Evolutionary conservation across 2,329 filamentous ascomycete genomes (phyloP).

Genomic region (Polychaeton citri): DNA sequence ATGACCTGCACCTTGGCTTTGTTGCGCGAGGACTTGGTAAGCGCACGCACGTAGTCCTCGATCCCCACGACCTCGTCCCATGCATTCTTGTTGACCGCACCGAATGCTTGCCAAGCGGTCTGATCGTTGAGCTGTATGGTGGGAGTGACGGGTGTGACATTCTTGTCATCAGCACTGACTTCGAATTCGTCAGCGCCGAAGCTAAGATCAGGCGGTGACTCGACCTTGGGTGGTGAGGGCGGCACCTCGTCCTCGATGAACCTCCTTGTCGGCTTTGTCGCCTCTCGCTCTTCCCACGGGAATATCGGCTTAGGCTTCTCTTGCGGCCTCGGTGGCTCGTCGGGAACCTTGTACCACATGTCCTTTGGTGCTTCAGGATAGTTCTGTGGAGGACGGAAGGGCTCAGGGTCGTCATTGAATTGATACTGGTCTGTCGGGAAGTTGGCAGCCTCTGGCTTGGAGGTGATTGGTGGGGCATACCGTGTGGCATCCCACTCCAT

Average conservation of each 20-base stretch:
- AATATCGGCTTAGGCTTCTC: constrained; percentile 60
- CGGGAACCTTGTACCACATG: constrained; percentile 78
- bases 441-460: constrained; percentile 73
- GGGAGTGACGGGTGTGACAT: constrained; percentile 25
- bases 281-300: constrained; percentile 69
- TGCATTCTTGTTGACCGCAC: constrained; percentile 56
- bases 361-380: constrained; percentile 76
- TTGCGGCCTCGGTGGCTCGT: constrained; percentile 40
- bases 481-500: constrained; percentile 50
- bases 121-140: constrained; percentile 34
- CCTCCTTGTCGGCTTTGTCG: constrained; percentile 49
- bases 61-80: constrained; percentile 92
- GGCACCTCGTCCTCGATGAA: constrained; percentile 44
- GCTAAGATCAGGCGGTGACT: constrained; percentile 7
- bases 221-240: constrained; percentile 8
- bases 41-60: constrained; percentile 66
- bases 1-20: constrained; percentile 26
- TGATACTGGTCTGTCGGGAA: constrained; percentile 67
- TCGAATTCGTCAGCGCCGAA: constrained; percentile 15
- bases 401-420: constrained; percentile 63
- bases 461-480: constrained; percentile 47
- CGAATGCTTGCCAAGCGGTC: constrained; percentile 58
- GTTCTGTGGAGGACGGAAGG: constrained; percentile 62
- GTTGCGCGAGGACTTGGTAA: constrained; percentile 47
- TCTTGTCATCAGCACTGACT: constrained; percentile 10